These are phyloP conservation scores for Cystobasidium slooffiae DNA, from an alignment of 1,284 basidiomycete species.

Conservation along the genomic window DNA sequence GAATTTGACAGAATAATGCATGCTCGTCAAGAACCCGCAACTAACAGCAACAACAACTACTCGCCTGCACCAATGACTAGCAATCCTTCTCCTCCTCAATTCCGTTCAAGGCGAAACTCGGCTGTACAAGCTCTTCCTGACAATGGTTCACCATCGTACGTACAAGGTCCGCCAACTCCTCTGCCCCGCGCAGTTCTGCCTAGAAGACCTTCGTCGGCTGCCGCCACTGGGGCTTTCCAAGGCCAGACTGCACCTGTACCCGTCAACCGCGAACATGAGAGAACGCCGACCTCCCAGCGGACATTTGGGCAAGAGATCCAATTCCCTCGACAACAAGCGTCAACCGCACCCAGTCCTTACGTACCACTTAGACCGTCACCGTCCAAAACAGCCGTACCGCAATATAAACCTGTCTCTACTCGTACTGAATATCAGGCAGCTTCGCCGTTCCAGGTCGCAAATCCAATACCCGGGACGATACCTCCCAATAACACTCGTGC, in stretches of 20 bases:
- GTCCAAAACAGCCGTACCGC: not conserved
- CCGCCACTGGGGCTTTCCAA: not conserved
- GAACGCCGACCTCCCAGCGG: conserved; percentile 22
- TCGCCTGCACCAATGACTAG: not conserved
- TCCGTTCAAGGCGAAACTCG: not conserved
- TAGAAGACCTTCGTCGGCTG: conserved; percentile 4
- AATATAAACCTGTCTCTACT: not conserved
- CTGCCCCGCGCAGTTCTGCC: conserved; percentile 15
- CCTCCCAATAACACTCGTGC: conserved; percentile 38
- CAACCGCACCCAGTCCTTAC: not conserved
- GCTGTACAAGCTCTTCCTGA: conserved; percentile 3
- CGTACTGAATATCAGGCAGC: not conserved
- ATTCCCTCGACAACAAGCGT: not conserved
- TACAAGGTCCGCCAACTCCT: not conserved
- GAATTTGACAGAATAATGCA: conserved; percentile 45
- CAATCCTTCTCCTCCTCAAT: not conserved
- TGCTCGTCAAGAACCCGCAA: conserved; percentile 19
- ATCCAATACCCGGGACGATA: not conserved
- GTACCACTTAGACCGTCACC: not conserved
- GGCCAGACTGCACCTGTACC: not conserved
- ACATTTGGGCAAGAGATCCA: conserved; percentile 24
- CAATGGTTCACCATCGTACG: conserved; percentile 2
- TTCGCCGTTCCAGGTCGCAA: conserved; percentile 23
- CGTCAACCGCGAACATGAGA: conserved; percentile 11
- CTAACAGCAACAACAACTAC: not conserved